Base-by-base conservation (phyloP, 2,329 filamentous ascomycete species). In the Aspergillus quadricinctus region DNA sequence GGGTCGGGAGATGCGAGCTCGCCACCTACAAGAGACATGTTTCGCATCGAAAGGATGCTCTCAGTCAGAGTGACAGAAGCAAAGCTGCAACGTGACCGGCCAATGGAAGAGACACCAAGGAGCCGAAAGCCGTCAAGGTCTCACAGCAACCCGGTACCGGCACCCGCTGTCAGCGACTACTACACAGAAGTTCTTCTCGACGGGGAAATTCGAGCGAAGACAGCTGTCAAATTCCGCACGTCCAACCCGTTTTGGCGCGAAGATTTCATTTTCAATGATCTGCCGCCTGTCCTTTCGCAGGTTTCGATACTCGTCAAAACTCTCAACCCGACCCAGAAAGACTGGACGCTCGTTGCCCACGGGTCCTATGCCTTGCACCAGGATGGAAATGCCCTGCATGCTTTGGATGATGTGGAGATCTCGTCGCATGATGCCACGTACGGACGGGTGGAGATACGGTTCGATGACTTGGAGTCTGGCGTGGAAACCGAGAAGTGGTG, bases 401-500 rank as follows among this genome's bases (percentile, higher is more conserved):
- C 75, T 52, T 63, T 78, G 37, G 73, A 76, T 50, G 77, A 79
- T 49, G 70, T 80, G 31, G 77, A 80, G 57, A 69, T 80, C 21
- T 74, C 77, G 40, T 75, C 77, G 10, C 74, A 78, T 52, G 78
- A 80, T 61, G 68, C 76, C 31, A 72, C 74, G 5, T 77, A 73
- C 56, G 78, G 78, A 40, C 82, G 81, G 59, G 88, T 96, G n/a
- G 90, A 96, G 63, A 84, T 97, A 29, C 83, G 87, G 21, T 78
- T 97, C 7, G 88, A 92, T 57, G 88, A 92, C 60, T 74, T 96
- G 17, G 89, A 93, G 40, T 81, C 84, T 0, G 88, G 87, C 17
- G 88, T 88, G 66, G 89, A 93, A 56, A 82, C 87, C 35, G 93
- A 97, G 72, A 88, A 92, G 66, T 97, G 93, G 93, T 88, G 91